phyloP scores from a whole-genome alignment of 352 stramenopile species.

The Phytophthora capsici region DNA sequence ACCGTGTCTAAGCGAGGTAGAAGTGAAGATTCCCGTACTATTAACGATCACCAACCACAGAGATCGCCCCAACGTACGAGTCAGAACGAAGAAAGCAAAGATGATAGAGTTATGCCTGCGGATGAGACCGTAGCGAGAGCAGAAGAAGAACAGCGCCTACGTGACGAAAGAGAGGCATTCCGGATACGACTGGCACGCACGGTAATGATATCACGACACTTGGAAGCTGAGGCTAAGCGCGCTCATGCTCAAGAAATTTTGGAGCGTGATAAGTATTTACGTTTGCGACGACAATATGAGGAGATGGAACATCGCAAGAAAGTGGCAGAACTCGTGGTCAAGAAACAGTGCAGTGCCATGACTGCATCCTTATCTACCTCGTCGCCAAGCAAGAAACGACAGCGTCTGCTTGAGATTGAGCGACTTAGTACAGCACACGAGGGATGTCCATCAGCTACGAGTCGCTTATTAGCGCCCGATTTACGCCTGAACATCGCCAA shows the following conservation, averaged over 20 bases:
- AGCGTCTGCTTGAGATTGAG: slow-evolving; percentile 53
- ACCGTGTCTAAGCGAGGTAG: slow-evolving; percentile 9
- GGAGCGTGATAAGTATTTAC: slow-evolving; percentile 59
- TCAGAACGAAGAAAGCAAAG: slow-evolving; percentile 22
- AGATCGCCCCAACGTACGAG: neutral
- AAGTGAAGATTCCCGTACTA: slow-evolving; percentile 11
- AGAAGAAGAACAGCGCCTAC: slow-evolving; percentile 29
- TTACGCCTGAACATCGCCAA: neutral
- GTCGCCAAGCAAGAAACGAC: slow-evolving; percentile 40
- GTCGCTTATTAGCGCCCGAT: slow-evolving; percentile 9
- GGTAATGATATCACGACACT: slow-evolving; percentile 45
- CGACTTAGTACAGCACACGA: slow-evolving; percentile 53
- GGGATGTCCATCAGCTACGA: slow-evolving; percentile 17
- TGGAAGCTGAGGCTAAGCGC: slow-evolving; percentile 46
- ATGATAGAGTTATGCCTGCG: slow-evolving; percentile 18
- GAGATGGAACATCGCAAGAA: slow-evolving; percentile 67
- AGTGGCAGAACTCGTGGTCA: slow-evolving; percentile 61
- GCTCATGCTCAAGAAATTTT: slow-evolving; percentile 40
- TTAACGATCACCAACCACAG: neutral
- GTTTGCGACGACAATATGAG: slow-evolving; percentile 44
- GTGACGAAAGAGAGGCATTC: slow-evolving; percentile 55
- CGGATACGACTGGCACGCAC: slow-evolving; percentile 73
- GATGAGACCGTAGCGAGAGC: slow-evolving; percentile 8
- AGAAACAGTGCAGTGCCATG: slow-evolving; percentile 66
- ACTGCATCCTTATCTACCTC: slow-evolving; percentile 36